These are phyloP conservation scores for Aspergillus conjunctus DNA, from an alignment of 495 filamentous ascomycete species.

Conservation along the genomic window DNA sequence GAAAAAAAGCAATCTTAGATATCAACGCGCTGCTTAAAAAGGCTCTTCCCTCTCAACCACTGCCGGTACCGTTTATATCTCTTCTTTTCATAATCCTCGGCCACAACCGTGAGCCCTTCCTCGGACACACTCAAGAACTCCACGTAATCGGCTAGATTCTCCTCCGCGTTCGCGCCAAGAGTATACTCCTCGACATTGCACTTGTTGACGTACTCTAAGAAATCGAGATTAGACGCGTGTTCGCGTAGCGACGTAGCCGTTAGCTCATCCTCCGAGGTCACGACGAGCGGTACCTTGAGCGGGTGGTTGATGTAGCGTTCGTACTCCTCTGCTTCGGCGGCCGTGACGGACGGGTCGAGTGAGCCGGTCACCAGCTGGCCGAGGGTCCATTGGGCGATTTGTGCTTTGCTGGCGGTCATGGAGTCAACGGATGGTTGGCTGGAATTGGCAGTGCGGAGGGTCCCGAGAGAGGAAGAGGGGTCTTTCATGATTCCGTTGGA, in stretches of 20 bases:
- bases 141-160: conserved; percentile 71
- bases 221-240: conserved; percentile 59
- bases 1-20: conserved; percentile 33
- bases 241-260: conserved; percentile 45
- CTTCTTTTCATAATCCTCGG: conserved; percentile 85
- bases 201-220: conserved; percentile 71
- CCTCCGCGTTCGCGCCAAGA: conserved; percentile 52
- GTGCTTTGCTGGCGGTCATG: conserved; percentile 56
- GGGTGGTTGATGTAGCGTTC: conserved; percentile 89
- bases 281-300: conserved; percentile 82
- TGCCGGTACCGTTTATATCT: conserved; percentile 93
- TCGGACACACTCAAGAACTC: conserved; percentile 76
- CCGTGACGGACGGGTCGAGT: conserved; percentile 74
- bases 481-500: conserved; percentile 50
- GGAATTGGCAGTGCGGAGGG: conserved; percentile 25
- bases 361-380: conserved; percentile 79
- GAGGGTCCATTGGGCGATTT: conserved; percentile 80
- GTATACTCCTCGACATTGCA: conserved; percentile 41
- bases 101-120: conserved; percentile 82
- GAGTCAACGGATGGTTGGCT: conserved; percentile 29
- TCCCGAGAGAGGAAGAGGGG: conserved; percentile 27
- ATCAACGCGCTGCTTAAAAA: conserved; percentile 88
- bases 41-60: conserved; percentile 88
- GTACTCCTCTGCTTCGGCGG: conserved; percentile 81
- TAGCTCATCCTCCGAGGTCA: conserved; percentile 66